phyloP scores from a whole-genome alignment of 768 basidiomycete species.

The Lepiota venenata region DNA sequence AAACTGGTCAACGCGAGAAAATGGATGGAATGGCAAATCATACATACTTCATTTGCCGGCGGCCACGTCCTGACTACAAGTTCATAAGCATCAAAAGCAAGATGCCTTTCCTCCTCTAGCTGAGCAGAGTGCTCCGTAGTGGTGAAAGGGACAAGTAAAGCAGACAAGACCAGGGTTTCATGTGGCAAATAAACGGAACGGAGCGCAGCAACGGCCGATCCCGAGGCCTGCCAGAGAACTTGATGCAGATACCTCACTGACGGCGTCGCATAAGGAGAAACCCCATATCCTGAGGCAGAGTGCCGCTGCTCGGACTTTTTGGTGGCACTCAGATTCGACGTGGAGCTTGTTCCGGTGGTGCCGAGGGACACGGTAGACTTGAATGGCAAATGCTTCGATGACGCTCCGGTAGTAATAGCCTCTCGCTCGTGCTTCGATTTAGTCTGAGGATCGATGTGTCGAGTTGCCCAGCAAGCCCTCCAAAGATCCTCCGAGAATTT shows the following conservation, averaged over 20 bases:
- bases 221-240: slow-evolving; percentile 42
- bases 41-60: slow-evolving; percentile 47
- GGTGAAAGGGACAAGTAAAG: slow-evolving; percentile 55
- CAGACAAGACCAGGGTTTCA: slow-evolving; percentile 56
- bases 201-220: slow-evolving; percentile 24
- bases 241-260: slow-evolving; percentile 44
- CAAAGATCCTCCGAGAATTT: slow-evolving; percentile 55
- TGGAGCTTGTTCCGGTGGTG: neutral
- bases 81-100: slow-evolving; percentile 62
- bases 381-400: slow-evolving; percentile 19
- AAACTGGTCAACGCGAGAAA: slow-evolving; percentile 1
- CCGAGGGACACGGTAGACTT: neutral
- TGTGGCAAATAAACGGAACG: slow-evolving; percentile 42
- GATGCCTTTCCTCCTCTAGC: slow-evolving; percentile 49
- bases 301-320: neutral
- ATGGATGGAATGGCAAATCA: neutral
- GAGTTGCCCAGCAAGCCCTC: slow-evolving; percentile 49
- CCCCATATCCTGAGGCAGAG: neutral
- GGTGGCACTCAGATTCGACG: no score
- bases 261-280: slow-evolving; percentile 15
- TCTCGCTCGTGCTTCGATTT: slow-evolving; percentile 18
- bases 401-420: slow-evolving; percentile 21
- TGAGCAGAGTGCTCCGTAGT: slow-evolving; percentile 27
- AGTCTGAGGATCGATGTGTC: slow-evolving; percentile 37
- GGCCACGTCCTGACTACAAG: slow-evolving; percentile 55